Conservation (phyloP, 2,329 filamentous ascomycete genomes). For the Gremmenia infestans region DNA sequence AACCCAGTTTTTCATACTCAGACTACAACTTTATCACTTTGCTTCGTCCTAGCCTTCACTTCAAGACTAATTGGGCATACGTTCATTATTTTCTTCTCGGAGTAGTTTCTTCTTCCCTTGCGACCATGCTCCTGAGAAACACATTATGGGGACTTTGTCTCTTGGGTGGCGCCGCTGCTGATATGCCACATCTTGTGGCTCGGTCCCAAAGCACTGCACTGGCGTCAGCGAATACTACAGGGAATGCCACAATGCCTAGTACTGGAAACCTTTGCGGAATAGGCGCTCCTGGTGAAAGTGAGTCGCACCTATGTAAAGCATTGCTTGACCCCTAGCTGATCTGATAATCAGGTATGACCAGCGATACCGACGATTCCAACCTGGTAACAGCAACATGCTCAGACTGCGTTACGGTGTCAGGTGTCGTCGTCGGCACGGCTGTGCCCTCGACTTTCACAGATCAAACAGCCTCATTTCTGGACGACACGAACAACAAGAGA, state of each 20-base stretch:
- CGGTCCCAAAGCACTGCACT: not conserved
- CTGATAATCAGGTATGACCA: not conserved
- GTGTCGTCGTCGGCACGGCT: not conserved
- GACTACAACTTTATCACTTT: too few relatives aligned
- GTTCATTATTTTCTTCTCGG: too few relatives aligned
- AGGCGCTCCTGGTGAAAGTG: not conserved
- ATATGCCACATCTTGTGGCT: not conserved
- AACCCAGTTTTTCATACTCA: too few relatives aligned
- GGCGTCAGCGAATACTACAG: not conserved
- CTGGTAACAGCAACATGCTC: not conserved
- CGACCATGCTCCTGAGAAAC: not conserved
- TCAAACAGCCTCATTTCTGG: not conserved
- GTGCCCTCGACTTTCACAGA: not conserved
- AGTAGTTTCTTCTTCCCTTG: too few relatives aligned
- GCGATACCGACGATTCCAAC: not conserved
- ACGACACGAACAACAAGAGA: not conserved
- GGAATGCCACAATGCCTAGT: not conserved
- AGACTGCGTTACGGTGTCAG: not conserved
- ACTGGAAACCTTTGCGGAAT: not conserved
- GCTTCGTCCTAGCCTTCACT: too few relatives aligned
- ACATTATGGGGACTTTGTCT: not conserved
- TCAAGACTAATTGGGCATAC: too few relatives aligned
- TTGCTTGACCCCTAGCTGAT: not conserved
- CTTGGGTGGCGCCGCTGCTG: not conserved
- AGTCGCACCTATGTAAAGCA: too few relatives aligned